phyloP scores from a whole-genome alignment of 2,329 filamentous ascomycete species.

The Claviceps sorghi region DNA sequence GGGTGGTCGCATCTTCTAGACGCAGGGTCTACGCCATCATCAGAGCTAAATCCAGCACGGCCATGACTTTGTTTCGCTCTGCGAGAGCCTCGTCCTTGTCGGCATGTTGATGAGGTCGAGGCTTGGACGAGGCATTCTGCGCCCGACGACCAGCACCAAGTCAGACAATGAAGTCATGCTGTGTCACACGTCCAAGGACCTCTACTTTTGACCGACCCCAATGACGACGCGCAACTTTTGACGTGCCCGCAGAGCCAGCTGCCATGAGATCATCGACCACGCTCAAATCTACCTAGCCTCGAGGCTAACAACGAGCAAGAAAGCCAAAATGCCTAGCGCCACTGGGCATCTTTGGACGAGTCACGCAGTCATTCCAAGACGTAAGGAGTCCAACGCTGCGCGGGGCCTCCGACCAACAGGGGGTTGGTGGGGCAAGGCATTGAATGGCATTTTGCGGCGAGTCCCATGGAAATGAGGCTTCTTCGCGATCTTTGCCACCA shows the following conservation, averaged over 20 bases:
- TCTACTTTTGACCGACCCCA: background rate
- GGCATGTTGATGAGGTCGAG: too few relatives aligned
- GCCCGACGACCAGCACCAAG: background rate
- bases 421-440: background rate
- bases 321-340: background rate
- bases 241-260: background rate
- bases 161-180: constrained; percentile 1
- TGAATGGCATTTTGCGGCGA: constrained; percentile 1
- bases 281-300: background rate
- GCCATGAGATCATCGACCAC: constrained; percentile 5
- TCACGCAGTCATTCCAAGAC: background rate
- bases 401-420: background rate
- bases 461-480: background rate
- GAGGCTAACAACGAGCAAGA: background rate
- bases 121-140: background rate
- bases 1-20: background rate
- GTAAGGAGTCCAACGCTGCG: background rate
- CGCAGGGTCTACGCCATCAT: background rate
- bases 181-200: background rate
- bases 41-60: background rate
- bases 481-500: background rate
- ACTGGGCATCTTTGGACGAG: background rate
- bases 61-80: background rate
- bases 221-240: background rate
- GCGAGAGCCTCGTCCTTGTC: too few relatives aligned